Conservation (phyloP, 1,139 yeast species). For the Pichia sp. region DNA sequence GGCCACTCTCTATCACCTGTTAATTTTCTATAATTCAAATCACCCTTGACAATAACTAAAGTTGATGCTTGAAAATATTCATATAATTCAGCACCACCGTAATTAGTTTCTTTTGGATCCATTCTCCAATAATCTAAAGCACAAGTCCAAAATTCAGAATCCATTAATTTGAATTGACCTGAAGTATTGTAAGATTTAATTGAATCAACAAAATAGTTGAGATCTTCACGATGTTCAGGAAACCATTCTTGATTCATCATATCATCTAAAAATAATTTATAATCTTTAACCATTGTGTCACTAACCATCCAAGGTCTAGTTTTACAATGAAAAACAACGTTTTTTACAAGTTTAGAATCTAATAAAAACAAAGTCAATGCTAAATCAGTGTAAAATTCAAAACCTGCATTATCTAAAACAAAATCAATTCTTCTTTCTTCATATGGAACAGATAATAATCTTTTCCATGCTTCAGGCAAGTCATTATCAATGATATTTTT, state of each 20-base stretch:
- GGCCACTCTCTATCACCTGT: constrained; percentile 91
- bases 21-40: constrained; percentile 87
- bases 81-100: constrained; percentile 53
- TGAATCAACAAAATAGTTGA: constrained; percentile 44
- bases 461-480: constrained; percentile 60
- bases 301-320: constrained; percentile 96
- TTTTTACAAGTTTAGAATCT: constrained; percentile 57
- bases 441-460: constrained; percentile 29
- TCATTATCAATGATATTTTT: constrained; percentile 80
- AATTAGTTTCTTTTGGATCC: constrained; percentile 44
- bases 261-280: constrained; percentile 53
- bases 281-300: constrained; percentile 84
- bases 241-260: constrained; percentile 50
- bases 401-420: constrained; percentile 91
- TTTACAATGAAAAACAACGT: constrained; percentile 80
- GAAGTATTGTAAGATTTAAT: constrained; percentile 42
- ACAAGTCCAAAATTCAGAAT: constrained; percentile 83
- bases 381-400: constrained; percentile 87
- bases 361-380: constrained; percentile 67
- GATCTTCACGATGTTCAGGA: constrained; percentile 39
- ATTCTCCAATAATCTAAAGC: constrained; percentile 68
- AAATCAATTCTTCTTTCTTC: constrained; percentile 57
- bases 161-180: constrained; percentile 52
- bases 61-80: constrained; percentile 48
- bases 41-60: constrained; percentile 87